phyloP scores from a whole-genome alignment of 345 rosid species.

The Euphorbia peplus region DNA sequence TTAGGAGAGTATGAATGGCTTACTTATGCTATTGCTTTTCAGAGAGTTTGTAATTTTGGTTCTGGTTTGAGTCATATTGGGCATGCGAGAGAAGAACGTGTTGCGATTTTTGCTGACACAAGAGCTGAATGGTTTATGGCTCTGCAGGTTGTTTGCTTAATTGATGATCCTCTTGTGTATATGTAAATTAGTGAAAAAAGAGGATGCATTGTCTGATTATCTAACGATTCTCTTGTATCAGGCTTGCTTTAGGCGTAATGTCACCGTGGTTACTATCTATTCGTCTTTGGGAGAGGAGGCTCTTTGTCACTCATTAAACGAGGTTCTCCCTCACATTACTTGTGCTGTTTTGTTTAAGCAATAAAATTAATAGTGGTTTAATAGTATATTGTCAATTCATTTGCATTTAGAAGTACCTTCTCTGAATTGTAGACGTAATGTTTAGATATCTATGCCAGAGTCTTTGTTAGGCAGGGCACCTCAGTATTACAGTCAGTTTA shows the following conservation, averaged over 20 bases:
- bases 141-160: slow-evolving; percentile 59
- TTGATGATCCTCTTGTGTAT: neutral
- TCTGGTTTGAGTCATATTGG: slow-evolving; percentile 82
- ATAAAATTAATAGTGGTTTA: neutral
- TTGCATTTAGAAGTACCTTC: neutral
- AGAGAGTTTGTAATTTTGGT: slow-evolving; percentile 63
- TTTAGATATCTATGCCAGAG: neutral
- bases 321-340: slow-evolving; percentile 46
- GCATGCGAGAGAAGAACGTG: slow-evolving; percentile 66
- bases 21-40: slow-evolving; percentile 59
- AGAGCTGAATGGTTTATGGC: slow-evolving; percentile 95
- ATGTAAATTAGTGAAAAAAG: no score
- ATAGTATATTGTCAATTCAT: no score
- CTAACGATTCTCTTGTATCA: slow-evolving; percentile 28
- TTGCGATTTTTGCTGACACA: slow-evolving; percentile 93
- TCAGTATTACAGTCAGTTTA: neutral
- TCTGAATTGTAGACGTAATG: neutral
- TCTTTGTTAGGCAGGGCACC: neutral
- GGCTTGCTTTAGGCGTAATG: slow-evolving; percentile 91
- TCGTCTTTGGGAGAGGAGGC: slow-evolving; percentile 96
- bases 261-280: slow-evolving; percentile 89
- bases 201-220: neutral
- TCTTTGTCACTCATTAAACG: slow-evolving; percentile 88
- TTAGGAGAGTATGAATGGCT: slow-evolving; percentile 92
- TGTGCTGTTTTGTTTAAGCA: neutral